Percentiles rank a stretch among this genome's conserved stretches.
phyloP scores from a whole-genome alignment of 306 rosid genomes.

The Rosa lucieae region DNA sequence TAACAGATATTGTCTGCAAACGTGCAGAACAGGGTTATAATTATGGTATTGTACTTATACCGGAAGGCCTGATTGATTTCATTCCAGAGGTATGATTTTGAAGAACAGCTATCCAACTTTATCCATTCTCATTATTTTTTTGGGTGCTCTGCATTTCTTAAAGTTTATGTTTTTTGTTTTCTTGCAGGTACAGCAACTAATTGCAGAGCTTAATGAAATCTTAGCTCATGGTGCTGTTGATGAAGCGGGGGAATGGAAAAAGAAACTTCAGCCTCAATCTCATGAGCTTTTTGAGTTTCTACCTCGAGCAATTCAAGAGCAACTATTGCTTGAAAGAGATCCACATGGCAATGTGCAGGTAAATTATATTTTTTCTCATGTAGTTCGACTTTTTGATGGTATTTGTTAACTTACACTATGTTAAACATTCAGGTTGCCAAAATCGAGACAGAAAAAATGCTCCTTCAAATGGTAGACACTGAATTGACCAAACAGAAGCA shows the following conservation, averaged over 20 bases:
- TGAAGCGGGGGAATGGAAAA: conserved; percentile 78
- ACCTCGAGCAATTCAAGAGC: conserved; percentile 91
- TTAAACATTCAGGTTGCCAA: conserved; percentile 66
- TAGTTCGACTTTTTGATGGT: conserved; percentile 1
- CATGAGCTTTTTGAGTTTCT: conserved; percentile 70
- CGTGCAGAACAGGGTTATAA: conserved; percentile 63
- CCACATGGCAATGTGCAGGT: conserved; percentile 98
- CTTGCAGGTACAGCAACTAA: conserved; percentile 86
- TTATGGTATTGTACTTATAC: conserved; percentile 86
- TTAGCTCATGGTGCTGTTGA: conserved; percentile 73
- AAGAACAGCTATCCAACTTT: neutral
- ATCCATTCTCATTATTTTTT: neutral
- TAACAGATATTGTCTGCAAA: conserved; percentile 68
- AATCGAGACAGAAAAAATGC: conserved; percentile 96
- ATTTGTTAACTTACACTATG: neutral
- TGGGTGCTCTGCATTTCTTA: neutral
- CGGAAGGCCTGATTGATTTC: conserved; percentile 93
- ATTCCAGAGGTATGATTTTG: conserved; percentile 75
- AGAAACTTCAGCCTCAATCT: conserved; percentile 72
- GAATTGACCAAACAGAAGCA: conserved; percentile 73
- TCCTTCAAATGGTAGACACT: conserved; percentile 83
- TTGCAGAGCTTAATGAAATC: conserved; percentile 80
- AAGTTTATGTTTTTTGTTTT: neutral
- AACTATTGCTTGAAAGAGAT: conserved; percentile 91
- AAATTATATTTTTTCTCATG: conserved; percentile 21